Percentiles rank a stretch among this genome's conserved stretches.
These are phyloP conservation scores for Akanthomyces uredinophilus DNA, from an alignment of 2,329 filamentous ascomycete species.

Conservation along the genomic window DNA sequence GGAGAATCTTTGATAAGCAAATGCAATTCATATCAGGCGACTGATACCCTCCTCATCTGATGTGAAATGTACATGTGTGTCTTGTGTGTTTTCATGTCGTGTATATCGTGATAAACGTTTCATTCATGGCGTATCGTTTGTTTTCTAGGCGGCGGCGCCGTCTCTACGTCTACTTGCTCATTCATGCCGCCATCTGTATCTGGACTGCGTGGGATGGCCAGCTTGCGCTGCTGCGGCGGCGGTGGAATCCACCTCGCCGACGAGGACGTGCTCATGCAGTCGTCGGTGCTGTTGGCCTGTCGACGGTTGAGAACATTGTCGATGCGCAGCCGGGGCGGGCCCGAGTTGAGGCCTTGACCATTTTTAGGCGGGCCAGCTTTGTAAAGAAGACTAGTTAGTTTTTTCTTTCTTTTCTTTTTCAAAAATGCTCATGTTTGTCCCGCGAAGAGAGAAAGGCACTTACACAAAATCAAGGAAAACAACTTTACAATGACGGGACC, in stretches of 20 bases:
- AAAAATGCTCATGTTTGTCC: too few species aligned
- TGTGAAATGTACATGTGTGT: too few species aligned
- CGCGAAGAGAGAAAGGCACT: constrained; percentile 17
- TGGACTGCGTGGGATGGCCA: background rate
- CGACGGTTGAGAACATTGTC: constrained; percentile 35
- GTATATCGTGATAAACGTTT: background rate
- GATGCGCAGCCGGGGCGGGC: constrained; percentile 33
- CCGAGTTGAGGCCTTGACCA: constrained; percentile 30
- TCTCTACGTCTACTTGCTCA: background rate
- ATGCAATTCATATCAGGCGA: background rate
- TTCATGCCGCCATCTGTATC: background rate
- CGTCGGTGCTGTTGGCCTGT: constrained; percentile 16
- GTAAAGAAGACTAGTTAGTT: background rate
- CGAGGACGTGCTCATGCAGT: constrained; percentile 12
- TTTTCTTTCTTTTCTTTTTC: background rate
- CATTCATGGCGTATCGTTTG: constrained; percentile 11
- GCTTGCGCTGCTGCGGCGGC: background rate
- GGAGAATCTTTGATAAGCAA: background rate
- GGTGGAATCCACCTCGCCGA: background rate
- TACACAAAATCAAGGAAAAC: constrained; percentile 34
- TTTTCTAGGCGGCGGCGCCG: background rate
- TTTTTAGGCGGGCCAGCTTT: constrained; percentile 35
- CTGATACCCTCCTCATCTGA: too few species aligned
- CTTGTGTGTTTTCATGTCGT: background rate
- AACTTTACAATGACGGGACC: constrained; percentile 36